Conservation (phyloP, 768 basidiomycete genomes). For the Suillus spraguei region DNA sequence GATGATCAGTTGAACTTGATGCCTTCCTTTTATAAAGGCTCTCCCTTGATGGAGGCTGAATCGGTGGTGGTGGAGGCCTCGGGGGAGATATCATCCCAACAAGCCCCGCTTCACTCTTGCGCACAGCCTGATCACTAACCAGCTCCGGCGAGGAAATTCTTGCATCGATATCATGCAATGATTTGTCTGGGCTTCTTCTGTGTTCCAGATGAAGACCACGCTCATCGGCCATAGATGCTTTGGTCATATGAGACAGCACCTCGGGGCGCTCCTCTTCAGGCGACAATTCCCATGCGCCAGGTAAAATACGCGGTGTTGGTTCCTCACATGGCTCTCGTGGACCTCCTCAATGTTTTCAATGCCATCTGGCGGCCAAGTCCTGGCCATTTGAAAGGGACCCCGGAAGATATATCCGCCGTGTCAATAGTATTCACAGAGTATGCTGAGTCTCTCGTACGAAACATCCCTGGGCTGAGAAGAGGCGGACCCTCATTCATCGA, state of each 20-base stretch:
- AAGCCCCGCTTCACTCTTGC: slow-evolving; percentile 68
- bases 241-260: slow-evolving; percentile 12
- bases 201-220: slow-evolving; percentile 29
- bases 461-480: slow-evolving; percentile 59
- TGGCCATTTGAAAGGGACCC: slow-evolving; percentile 66
- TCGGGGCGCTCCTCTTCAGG: slow-evolving; percentile 53
- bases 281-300: slow-evolving; percentile 58
- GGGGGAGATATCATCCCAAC: slow-evolving; percentile 50
- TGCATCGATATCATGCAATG: slow-evolving; percentile 51
- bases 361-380: slow-evolving; percentile 45
- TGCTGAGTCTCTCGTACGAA: slow-evolving; percentile 61
- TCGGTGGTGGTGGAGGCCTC: slow-evolving; percentile 23
- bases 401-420: slow-evolving; percentile 46
- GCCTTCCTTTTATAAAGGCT: slow-evolving; percentile 25
- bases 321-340: slow-evolving; percentile 32
- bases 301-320: slow-evolving; percentile 34
- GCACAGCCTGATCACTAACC: slow-evolving; percentile 41
- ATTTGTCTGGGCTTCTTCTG: slow-evolving; percentile 32
- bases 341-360: slow-evolving; percentile 40
- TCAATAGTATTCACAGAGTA: slow-evolving; percentile 51
- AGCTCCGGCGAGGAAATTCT: slow-evolving; percentile 58
- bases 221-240: slow-evolving; percentile 30
- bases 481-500: slow-evolving; percentile 28
- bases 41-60: slow-evolving; percentile 32
- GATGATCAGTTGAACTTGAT: slow-evolving; percentile 21